Evolutionary conservation across 495 filamentous ascomycete genomes (phyloP).

Genomic region (Glonium stellatum): DNA sequence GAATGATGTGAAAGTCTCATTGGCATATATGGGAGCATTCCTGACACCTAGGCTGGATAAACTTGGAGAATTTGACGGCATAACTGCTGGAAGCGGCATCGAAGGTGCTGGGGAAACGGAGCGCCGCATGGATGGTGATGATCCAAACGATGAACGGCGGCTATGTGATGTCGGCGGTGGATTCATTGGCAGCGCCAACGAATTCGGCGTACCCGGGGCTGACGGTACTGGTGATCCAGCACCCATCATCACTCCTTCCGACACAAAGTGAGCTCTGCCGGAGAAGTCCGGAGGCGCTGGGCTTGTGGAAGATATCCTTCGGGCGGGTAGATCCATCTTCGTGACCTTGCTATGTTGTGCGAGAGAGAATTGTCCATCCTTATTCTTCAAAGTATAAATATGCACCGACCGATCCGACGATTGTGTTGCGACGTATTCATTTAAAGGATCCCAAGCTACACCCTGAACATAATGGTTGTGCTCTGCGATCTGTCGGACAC

Average conservation of each 20-base stretch:
- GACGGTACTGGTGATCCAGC: slow-evolving; percentile 82
- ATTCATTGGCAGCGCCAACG: slow-evolving; percentile 90
- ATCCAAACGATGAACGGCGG: slow-evolving; percentile 89
- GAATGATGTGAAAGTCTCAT: slow-evolving; percentile 95
- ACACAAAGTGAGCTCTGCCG: slow-evolving; percentile 50
- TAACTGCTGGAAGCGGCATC: slow-evolving; percentile 90
- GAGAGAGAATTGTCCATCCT: slow-evolving; percentile 93
- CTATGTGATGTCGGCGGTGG: slow-evolving; percentile 89
- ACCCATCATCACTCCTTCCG: slow-evolving; percentile 49
- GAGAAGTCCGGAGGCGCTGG: slow-evolving; percentile 80
- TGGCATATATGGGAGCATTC: slow-evolving; percentile 90
- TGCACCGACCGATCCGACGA: slow-evolving; percentile 97
- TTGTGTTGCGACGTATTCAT: slow-evolving; percentile 97
- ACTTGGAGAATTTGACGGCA: slow-evolving; percentile 74
- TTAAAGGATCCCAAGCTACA: slow-evolving; percentile 96
- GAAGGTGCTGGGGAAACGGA: slow-evolving; percentile 95
- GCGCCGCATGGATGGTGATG: slow-evolving; percentile 72
- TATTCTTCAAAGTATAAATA: slow-evolving; percentile 91
- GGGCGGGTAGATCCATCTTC: slow-evolving; percentile 85
- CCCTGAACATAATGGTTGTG: slow-evolving; percentile 99
- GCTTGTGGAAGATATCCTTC: slow-evolving; percentile 85
- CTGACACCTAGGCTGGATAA: slow-evolving; percentile 54
- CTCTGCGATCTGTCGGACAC: slow-evolving; percentile 94
- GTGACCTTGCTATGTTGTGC: slow-evolving; percentile 63
- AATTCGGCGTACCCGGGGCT: slow-evolving; percentile 89